Percentiles rank a stretch among this genome's conserved stretches.
These are phyloP conservation scores for Acanthamoeba royreba DNA, from an alignment of 208 protist genomes.

Conservation along the genomic window DNA sequence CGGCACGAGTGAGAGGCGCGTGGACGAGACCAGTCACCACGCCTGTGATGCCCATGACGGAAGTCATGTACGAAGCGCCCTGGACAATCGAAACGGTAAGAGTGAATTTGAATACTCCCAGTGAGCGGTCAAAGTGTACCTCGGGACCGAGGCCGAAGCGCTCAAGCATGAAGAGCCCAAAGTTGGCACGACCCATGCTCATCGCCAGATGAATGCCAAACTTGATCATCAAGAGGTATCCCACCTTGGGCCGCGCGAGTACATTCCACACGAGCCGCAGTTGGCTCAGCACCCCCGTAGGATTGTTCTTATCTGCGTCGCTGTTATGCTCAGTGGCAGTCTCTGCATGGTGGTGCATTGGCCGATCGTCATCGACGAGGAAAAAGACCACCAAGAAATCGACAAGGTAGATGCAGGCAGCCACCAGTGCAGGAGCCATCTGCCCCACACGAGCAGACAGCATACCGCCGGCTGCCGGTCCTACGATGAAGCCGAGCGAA, in stretches of 20 bases:
- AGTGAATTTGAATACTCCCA: not conserved
- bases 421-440: not conserved
- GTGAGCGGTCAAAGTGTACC: not conserved
- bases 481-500: not conserved
- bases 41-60: not conserved
- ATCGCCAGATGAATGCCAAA: not conserved
- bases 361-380: not conserved
- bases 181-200: not conserved
- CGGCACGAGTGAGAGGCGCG: not conserved
- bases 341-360: not conserved
- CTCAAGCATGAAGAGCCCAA: not conserved
- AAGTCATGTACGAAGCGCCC: not conserved
- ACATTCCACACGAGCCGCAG: not conserved
- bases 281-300: not conserved
- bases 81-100: not conserved
- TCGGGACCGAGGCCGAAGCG: not conserved
- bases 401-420: not conserved
- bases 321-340: not conserved
- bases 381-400: not conserved
- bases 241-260: not conserved
- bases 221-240: not conserved
- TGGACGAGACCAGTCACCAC: not conserved
- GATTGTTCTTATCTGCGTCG: not conserved
- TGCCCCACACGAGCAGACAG: not conserved
- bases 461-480: not conserved